Base-by-base conservation (phyloP, 768 basidiomycete species). In the Phaeotremella skinneri region DNA sequence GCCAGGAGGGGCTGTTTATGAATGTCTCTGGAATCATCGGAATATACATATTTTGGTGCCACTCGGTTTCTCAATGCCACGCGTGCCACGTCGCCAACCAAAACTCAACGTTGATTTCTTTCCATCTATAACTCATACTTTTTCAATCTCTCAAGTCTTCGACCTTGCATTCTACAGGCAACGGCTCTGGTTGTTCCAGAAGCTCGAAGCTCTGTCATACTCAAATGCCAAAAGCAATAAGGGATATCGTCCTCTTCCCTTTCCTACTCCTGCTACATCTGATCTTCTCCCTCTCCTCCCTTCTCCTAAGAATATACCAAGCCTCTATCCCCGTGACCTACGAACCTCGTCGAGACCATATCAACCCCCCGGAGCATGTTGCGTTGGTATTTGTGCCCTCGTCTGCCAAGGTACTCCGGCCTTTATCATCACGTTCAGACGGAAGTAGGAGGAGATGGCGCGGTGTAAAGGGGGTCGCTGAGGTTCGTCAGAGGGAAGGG, bases 231-330 rank as follows among this genome's bases (percentile, higher is more conserved):
- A 37, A 7, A 17, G 17, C 34, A 37, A 37, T 57, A 0, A 49
- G 41, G 11, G 52, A 59, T 27, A 42, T 59, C 47, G 52, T 52
- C n/a, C 32, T 43, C 17, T n/a, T 59, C 23, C 62, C 62, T 14
- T 34, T 63, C 32, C 52, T 63, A 37, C 31, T 50, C 25, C 52
- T 59, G 20, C 57, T 63, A 2, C 62, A 63, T 27, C 30, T 63
- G 20, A 3, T 54, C 29, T 63, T 63, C 52, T 58, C 57, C 29
- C 32, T 59, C 51, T 54, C 57, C 4, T 58, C 62, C 31, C 50
- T 63, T 9, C 26, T 63, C 26, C 47, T 63, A 17, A 30, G 62
- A 29, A 47, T 43, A 21, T 62, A 62, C 52, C 53, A 62, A 48
- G 31, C 52, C 0, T 56, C 58, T 31, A 56, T 42, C 14, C 29